Evolutionary conservation across 768 basidiomycete species (phyloP).

Genomic region (Hypsizygus marmoreus): DNA sequence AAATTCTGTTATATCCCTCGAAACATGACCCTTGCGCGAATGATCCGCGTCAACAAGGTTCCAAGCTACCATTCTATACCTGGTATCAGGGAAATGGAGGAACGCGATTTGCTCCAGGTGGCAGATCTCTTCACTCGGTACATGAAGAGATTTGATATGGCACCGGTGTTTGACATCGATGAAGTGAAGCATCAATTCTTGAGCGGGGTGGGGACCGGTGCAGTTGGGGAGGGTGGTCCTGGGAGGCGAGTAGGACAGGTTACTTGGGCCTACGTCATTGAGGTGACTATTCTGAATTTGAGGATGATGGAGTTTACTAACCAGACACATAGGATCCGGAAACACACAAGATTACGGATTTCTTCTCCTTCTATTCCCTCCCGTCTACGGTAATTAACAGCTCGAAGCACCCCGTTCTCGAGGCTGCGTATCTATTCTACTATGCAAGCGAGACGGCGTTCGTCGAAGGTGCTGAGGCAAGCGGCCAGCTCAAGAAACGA

Average conservation of each 20-base stretch:
- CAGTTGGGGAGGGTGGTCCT: slow-evolving; percentile 46
- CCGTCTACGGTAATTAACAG: slow-evolving; percentile 90
- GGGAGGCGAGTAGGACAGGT: slow-evolving; percentile 78
- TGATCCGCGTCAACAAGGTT: slow-evolving; percentile 77
- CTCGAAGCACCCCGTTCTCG: slow-evolving; percentile 68
- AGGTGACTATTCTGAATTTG: slow-evolving; percentile 50
- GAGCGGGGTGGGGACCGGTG: slow-evolving; percentile 74
- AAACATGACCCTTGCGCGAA: slow-evolving; percentile 86
- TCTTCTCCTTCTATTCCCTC: slow-evolving; percentile 95
- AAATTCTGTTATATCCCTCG: slow-evolving; percentile 88
- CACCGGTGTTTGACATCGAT: slow-evolving; percentile 69
- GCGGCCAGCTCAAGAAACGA: slow-evolving; percentile 64
- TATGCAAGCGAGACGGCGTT: slow-evolving; percentile 86
- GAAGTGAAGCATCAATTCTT: slow-evolving; percentile 88
- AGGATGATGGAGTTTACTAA: not conserved
- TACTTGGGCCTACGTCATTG: slow-evolving; percentile 94
- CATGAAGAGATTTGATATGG: slow-evolving; percentile 85
- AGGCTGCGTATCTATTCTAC: slow-evolving; percentile 96
- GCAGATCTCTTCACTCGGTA: slow-evolving; percentile 72
- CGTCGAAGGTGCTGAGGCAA: slow-evolving; percentile 58
- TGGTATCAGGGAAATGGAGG: slow-evolving; percentile 88
- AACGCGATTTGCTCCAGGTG: slow-evolving; percentile 72
- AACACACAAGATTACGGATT: slow-evolving; percentile 87
- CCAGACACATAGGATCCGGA: slow-evolving; percentile 63
- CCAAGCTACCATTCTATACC: slow-evolving; percentile 49